Evolutionary conservation across 805 yeast genomes (phyloP).

Genomic region (Starmera dryadoides): DNA sequence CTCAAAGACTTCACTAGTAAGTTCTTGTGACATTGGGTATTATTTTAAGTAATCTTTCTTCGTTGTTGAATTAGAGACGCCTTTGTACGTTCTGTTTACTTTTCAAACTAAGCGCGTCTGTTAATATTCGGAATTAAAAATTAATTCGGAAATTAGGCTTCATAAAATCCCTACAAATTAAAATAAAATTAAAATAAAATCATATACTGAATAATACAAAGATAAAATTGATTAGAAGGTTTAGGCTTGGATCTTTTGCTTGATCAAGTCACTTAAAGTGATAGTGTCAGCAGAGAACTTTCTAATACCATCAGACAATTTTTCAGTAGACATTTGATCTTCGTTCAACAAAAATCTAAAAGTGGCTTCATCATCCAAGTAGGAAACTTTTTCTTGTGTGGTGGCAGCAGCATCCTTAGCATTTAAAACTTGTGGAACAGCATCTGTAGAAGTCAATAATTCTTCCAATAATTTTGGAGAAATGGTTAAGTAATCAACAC

Average conservation of each 20-base stretch:
- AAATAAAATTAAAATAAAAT: neutral
- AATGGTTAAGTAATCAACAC: slow-evolving; percentile 93
- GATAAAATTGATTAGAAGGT: neutral
- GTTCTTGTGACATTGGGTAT: slow-evolving; percentile 13
- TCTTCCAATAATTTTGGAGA: slow-evolving; percentile 89
- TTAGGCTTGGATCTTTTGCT: slow-evolving; percentile 44
- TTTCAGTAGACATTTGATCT: slow-evolving; percentile 98
- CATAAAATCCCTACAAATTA: no score
- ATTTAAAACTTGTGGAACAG: slow-evolving; percentile 78
- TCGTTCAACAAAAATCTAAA: slow-evolving; percentile 92
- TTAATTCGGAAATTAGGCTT: no score
- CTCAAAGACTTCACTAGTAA: slow-evolving; percentile 16
- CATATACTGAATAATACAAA: neutral
- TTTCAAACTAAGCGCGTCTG: no score
- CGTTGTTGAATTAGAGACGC: no score
- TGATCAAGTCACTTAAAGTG: slow-evolving; percentile 64
- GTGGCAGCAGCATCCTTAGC: slow-evolving; percentile 52
- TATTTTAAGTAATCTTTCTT: neutral
- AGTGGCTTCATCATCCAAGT: slow-evolving; percentile 74
- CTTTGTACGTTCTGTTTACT: no score
- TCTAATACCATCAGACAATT: slow-evolving; percentile 97
- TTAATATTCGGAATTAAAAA: no score
- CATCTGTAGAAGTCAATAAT: slow-evolving; percentile 67
- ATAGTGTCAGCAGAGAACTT: slow-evolving; percentile 89
- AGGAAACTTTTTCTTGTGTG: slow-evolving; percentile 65